phyloP scores from a whole-genome alignment of 2,329 filamentous ascomycete species.

The Exophiala lecanii-corni region DNA sequence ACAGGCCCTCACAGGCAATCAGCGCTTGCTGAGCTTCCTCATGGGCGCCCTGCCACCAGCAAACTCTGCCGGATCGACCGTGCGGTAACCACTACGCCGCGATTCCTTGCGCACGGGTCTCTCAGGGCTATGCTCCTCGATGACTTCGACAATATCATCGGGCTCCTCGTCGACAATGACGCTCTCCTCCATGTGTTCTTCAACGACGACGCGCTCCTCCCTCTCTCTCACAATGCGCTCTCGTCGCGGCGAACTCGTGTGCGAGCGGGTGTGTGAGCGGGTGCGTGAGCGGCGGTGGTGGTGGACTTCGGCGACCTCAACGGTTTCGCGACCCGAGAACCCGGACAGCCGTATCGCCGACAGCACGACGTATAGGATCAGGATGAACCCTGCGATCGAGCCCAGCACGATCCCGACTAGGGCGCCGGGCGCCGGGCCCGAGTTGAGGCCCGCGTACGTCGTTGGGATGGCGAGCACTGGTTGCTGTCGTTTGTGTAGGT shows the following conservation, averaged over 20 bases:
- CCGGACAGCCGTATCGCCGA: constrained; percentile 10
- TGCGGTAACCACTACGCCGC: constrained; percentile 24
- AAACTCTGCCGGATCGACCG: constrained; percentile 27
- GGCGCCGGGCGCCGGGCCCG: constrained; percentile 46
- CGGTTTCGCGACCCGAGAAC: constrained; percentile 5
- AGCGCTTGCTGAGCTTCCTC: constrained; percentile 21
- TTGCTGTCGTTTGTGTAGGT: constrained; percentile 22
- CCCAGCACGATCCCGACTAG: constrained; percentile 46
- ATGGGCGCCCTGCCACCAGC: constrained; percentile 22
- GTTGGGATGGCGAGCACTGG: constrained; percentile 52
- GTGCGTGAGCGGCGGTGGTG: constrained; percentile 14
- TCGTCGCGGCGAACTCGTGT: constrained; percentile 8
- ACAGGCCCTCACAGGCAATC: too few relatives aligned
- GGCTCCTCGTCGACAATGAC: constrained; percentile 19
- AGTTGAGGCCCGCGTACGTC: constrained; percentile 53
- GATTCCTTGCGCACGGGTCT: constrained; percentile 13
- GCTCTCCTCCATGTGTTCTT: constrained; percentile 14
- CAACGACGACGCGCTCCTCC: constrained; percentile 21
- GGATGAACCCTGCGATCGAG: constrained; percentile 48
- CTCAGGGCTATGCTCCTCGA: constrained; percentile 27
- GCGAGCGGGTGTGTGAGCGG: constrained; percentile 6
- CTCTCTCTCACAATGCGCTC: constrained; percentile 10
- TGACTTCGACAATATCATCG: constrained; percentile 28
- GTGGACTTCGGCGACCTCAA: constrained; percentile 19
- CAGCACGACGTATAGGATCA: constrained; percentile 48